Evolutionary conservation across 2,329 filamentous ascomycete genomes (phyloP).

Genomic region (Stagonosporopsis rhizophila): DNA sequence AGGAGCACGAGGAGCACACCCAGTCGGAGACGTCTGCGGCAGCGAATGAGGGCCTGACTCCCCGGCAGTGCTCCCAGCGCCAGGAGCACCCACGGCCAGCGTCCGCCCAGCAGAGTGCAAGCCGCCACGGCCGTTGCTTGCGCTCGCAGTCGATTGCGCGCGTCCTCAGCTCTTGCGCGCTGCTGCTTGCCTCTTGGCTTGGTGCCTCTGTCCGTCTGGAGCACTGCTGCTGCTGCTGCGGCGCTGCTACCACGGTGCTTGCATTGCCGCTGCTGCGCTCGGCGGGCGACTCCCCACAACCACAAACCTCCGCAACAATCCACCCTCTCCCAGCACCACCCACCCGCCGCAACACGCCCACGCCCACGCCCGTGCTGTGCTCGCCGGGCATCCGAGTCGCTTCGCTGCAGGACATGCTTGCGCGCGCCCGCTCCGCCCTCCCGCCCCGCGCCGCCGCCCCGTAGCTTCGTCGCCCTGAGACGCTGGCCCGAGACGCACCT

Average conservation of each 20-base stretch:
- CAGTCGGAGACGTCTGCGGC: conserved; percentile 32
- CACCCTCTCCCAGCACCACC: conserved; percentile 17
- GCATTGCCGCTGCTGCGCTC: conserved; percentile 5
- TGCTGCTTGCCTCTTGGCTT: neutral
- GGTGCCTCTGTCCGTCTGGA: neutral
- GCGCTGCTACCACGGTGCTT: neutral
- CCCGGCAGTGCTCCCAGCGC: conserved; percentile 10
- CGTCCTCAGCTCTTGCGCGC: neutral
- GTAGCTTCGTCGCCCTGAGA: conserved; percentile 35
- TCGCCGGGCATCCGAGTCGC: conserved; percentile 21
- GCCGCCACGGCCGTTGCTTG: neutral
- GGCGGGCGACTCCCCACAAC: conserved; percentile 23
- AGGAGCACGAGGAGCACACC: conserved; percentile 7
- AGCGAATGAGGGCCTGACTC: conserved; percentile 30
- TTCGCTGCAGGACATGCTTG: conserved; percentile 40
- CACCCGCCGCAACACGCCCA: conserved; percentile 23
- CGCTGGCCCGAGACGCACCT: conserved; percentile 25
- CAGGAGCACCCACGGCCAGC: no score
- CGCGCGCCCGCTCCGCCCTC: conserved; percentile 27
- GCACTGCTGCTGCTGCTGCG: no score
- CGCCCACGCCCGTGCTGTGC: conserved; percentile 30
- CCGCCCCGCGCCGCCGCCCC: conserved; percentile 34
- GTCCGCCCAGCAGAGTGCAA: conserved; percentile 1
- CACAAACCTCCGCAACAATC: conserved; percentile 22
- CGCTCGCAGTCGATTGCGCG: neutral